Evolutionary conservation across 2,329 filamentous ascomycete genomes (phyloP).

Genomic region (Verticillium zaregamsianum): DNA sequence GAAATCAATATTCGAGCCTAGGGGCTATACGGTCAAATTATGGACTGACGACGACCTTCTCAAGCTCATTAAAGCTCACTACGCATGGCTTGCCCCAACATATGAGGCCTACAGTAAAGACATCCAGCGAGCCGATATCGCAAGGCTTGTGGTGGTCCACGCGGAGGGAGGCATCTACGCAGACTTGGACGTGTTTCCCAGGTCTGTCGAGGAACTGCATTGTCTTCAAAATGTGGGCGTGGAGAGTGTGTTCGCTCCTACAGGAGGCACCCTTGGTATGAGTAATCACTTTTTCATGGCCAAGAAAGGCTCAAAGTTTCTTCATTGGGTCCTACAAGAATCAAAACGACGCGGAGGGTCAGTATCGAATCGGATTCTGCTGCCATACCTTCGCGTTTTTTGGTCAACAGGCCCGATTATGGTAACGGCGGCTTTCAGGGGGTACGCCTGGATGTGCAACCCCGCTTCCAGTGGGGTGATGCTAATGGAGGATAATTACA

Average conservation of each 20-base stretch:
- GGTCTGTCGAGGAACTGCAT: conserved; percentile 3
- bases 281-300: conserved; percentile 23
- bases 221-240: no score
- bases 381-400: conserved; percentile 19
- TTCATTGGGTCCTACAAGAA: neutral
- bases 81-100: conserved; percentile 16
- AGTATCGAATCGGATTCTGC: conserved; percentile 9
- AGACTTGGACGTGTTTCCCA: conserved; percentile 17
- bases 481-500: conserved; percentile 12
- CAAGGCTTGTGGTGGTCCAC: conserved; percentile 16
- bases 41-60: conserved; percentile 18
- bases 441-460: conserved; percentile 12
- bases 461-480: conserved; percentile 2
- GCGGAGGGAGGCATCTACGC: conserved; percentile 18
- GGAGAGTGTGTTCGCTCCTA: conserved; percentile 12
- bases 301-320: conserved; percentile 9
- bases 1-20: conserved; percentile 11
- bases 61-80: conserved; percentile 11
- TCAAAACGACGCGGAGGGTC: conserved; percentile 14
- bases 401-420: conserved; percentile 21
- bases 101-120: conserved; percentile 16
- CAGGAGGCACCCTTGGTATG: conserved; percentile 6
- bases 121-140: conserved; percentile 19
- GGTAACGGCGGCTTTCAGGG: conserved; percentile 14
- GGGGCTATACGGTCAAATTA: conserved; percentile 17